Evolutionary conservation across 2,329 filamentous ascomycete genomes (phyloP).

Genomic region (Exutisphaerella laricina): DNA sequence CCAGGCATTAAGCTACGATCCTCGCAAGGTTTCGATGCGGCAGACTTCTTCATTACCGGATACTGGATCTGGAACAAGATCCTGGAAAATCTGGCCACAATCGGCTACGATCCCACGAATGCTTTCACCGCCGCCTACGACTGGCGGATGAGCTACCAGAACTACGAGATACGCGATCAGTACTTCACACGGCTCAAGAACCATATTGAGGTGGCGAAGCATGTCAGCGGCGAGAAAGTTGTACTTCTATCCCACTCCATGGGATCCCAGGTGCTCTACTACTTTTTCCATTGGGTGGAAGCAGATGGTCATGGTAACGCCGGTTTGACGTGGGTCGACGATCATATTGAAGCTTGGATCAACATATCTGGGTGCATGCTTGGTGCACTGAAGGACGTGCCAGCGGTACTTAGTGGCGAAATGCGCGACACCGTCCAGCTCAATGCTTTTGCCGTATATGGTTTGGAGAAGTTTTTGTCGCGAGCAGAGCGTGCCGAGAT

Average conservation of each 20-base stretch:
- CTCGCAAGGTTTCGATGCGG: slow-evolving; percentile 93
- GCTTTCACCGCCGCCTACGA: slow-evolving; percentile 70
- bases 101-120: slow-evolving; percentile 87
- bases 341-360: slow-evolving; percentile 89
- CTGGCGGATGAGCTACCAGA: slow-evolving; percentile 86
- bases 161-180: slow-evolving; percentile 83
- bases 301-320: slow-evolving; percentile 70
- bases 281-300: slow-evolving; percentile 78
- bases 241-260: slow-evolving; percentile 92
- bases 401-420: slow-evolving; percentile 87
- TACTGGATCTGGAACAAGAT: slow-evolving; percentile 99
- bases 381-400: slow-evolving; percentile 82
- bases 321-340: slow-evolving; percentile 83
- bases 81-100: slow-evolving; percentile 88
- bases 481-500: slow-evolving; percentile 87
- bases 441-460: slow-evolving; percentile 93
- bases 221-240: slow-evolving; percentile 70
- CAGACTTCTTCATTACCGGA: slow-evolving; percentile 82
- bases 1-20: slow-evolving; percentile 84
- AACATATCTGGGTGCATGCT: slow-evolving; percentile 99
- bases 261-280: slow-evolving; percentile 92
- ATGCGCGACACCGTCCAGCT: slow-evolving; percentile 98
- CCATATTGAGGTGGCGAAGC: slow-evolving; percentile 78
- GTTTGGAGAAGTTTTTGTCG: slow-evolving; percentile 89
- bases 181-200: slow-evolving; percentile 89